Percentiles rank a stretch among this genome's conserved stretches.
These are phyloP conservation scores for Daldinia bambusicola DNA, from an alignment of 495 filamentous ascomycete species.

Conservation along the genomic window DNA sequence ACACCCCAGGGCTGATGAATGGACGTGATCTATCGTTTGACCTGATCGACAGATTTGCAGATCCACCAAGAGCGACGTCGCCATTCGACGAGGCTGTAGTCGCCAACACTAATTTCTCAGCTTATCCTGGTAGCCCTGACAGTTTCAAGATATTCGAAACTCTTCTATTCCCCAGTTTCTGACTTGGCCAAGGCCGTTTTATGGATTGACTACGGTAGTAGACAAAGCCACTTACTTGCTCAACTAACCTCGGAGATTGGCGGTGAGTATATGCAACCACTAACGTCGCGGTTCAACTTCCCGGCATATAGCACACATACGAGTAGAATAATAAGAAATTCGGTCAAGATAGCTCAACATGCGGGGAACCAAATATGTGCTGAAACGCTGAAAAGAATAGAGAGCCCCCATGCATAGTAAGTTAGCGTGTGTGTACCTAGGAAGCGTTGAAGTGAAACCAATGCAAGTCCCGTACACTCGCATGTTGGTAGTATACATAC, in stretches of 20 bases:
- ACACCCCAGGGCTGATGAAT: slow-evolving; percentile 40
- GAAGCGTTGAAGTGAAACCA: slow-evolving; percentile 37
- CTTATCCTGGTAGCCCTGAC: slow-evolving; percentile 9
- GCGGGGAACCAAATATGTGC: slow-evolving; percentile 32
- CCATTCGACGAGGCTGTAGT: slow-evolving; percentile 42
- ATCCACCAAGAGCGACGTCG: slow-evolving; percentile 41
- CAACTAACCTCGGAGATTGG: slow-evolving; percentile 38
- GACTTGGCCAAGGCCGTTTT: slow-evolving; percentile 18
- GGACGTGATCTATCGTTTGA: slow-evolving; percentile 39
- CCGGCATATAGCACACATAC: slow-evolving; percentile 36
- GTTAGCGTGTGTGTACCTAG: neutral
- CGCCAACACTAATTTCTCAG: slow-evolving; percentile 13
- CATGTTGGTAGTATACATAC: slow-evolving; percentile 21
- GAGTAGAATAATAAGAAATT: slow-evolving; percentile 28
- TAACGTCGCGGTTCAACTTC: slow-evolving; percentile 22
- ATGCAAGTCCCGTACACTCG: slow-evolving; percentile 37
- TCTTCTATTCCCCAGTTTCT: slow-evolving; percentile 15
- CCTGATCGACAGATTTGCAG: slow-evolving; percentile 45
- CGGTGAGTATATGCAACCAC: slow-evolving; percentile 41
- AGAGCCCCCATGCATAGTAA: slow-evolving; percentile 24
- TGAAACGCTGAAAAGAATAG: slow-evolving; percentile 24
- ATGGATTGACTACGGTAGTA: slow-evolving; percentile 30
- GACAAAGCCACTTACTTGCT: slow-evolving; percentile 3
- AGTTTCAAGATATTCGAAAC: slow-evolving; percentile 21
- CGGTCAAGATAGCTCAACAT: slow-evolving; percentile 40